phyloP scores from a whole-genome alignment of 805 yeast species.

The Kodamaea sagamina region DNA sequence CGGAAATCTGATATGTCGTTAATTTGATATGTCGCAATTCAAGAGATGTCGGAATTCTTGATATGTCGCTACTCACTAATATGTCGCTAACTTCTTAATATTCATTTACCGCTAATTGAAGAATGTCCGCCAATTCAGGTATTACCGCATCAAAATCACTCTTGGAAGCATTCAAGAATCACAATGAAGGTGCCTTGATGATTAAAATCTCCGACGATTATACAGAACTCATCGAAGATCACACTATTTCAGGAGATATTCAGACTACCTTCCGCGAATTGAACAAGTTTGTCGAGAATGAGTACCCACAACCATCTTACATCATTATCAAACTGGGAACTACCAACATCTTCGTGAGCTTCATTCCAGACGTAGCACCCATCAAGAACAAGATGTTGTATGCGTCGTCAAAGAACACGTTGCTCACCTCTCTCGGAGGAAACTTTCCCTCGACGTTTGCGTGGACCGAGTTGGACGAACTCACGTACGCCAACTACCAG shows the following conservation, averaged over 20 bases:
- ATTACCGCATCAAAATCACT: constrained; percentile 45
- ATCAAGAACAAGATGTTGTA: constrained; percentile 89
- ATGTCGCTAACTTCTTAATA: no score
- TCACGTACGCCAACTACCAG: constrained; percentile 50
- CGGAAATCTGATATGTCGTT: no score
- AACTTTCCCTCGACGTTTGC: constrained; percentile 49
- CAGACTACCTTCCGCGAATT: constrained; percentile 23
- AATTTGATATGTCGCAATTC: no score
- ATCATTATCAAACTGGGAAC: constrained; percentile 25
- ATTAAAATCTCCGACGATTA: constrained; percentile 36
- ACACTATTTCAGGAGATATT: constrained; percentile 16
- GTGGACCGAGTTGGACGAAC: constrained; percentile 59
- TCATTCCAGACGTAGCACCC: constrained; percentile 82
- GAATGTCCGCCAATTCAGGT: constrained; percentile 48
- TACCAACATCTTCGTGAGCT: constrained; percentile 64
- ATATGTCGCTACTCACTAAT: no score
- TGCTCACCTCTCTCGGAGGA: constrained; percentile 73
- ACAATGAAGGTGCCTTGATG: constrained; percentile 26
- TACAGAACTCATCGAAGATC: constrained; percentile 33
- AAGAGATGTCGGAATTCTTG: no score
- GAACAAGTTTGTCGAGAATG: constrained; percentile 22
- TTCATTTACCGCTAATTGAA: no score
- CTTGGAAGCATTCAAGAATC: constrained; percentile 42
- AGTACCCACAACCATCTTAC: constrained; percentile 40
- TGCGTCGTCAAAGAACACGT: constrained; percentile 83